Percentiles rank a stretch among this genome's conserved stretches.
Evolutionary conservation across 495 filamentous ascomycete species (phyloP).

Genomic region (Xeromyces bisporus): DNA sequence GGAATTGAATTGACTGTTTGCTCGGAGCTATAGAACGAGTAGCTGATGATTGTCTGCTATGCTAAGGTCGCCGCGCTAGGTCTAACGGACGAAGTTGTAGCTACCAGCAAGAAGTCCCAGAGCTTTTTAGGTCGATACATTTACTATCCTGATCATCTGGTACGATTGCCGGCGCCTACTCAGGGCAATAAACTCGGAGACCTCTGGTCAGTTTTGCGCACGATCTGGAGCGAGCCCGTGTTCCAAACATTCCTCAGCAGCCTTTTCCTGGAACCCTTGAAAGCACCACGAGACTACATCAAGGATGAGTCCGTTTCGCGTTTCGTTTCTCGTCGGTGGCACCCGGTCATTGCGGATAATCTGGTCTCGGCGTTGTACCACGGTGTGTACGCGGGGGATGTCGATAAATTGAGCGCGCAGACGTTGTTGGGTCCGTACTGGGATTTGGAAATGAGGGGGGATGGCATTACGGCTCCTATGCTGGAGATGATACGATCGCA

Average conservation of each 20-base stretch:
- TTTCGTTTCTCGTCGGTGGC: constrained; percentile 44
- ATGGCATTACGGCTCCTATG: constrained; percentile 10
- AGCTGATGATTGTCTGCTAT: no score
- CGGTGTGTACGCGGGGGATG: constrained; percentile 89
- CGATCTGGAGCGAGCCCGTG: constrained; percentile 43
- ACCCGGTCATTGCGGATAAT: constrained; percentile 48
- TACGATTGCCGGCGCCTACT: constrained; percentile 39
- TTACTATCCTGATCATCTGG: constrained; percentile 84
- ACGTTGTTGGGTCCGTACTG: constrained; percentile 39
- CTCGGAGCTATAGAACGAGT: no score
- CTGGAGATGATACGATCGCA: constrained; percentile 3
- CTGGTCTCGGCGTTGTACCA: constrained; percentile 63
- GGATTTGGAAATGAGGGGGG: constrained; percentile 26
- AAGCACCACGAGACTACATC: constrained; percentile 9
- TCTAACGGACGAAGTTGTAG: constrained; percentile 45
- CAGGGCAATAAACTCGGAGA: constrained; percentile 11
- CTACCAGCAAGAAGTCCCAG: constrained; percentile 29
- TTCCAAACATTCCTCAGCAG: constrained; percentile 33
- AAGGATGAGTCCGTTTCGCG: constrained; percentile 57
- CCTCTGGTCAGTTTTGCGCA: constrained; percentile 7
- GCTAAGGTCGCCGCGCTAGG: constrained; percentile 50
- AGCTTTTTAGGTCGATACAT: constrained; percentile 56
- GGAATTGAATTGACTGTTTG: no score
- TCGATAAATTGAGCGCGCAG: constrained; percentile 57
- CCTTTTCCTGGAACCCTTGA: constrained; percentile 23